A percentile compares a stretch with the other conserved stretches of the same genome.
Conservation (phyloP, 2,329 filamentous ascomycete species). For the Clarireedia homoeocarpa region DNA sequence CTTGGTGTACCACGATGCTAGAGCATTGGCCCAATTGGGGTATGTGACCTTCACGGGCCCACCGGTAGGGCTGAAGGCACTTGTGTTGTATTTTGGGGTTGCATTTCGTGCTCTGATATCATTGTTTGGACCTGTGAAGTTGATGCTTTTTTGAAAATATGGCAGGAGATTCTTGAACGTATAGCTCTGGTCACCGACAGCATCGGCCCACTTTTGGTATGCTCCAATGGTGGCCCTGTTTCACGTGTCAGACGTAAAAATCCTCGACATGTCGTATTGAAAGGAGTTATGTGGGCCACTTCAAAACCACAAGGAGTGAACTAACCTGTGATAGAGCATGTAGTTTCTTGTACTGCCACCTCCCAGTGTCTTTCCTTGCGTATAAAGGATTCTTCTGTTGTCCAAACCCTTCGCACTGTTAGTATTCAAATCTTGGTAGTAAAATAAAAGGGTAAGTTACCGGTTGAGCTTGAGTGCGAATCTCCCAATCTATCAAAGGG, state of each 20-base stretch:
- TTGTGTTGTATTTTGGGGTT: slow-evolving; percentile 8
- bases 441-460: not conserved
- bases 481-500: not conserved
- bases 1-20: slow-evolving; percentile 28
- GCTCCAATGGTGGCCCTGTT: slow-evolving; percentile 13
- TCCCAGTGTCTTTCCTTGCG: slow-evolving; percentile 31
- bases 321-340: slow-evolving; percentile 18
- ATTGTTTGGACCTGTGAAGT: slow-evolving; percentile 21
- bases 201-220: slow-evolving; percentile 36
- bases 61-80: not conserved
- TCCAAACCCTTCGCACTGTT: not conserved
- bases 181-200: slow-evolving; percentile 37
- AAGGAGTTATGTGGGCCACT: not conserved
- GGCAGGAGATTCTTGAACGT: slow-evolving; percentile 38
- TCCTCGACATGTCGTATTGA: no score
- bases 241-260: no score
- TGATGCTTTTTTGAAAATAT: slow-evolving; percentile 34
- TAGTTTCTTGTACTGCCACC: slow-evolving; percentile 32
- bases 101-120: slow-evolving; percentile 25
- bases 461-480: not conserved
- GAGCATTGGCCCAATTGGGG: slow-evolving; percentile 33
- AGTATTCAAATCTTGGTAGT: not conserved
- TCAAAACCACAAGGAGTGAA: not conserved
- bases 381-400: slow-evolving; percentile 12
- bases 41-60: slow-evolving; percentile 36